A percentile compares a stretch with the other conserved stretches of the same genome.
Conservation (phyloP, 805 yeast species). For the Lachancea thermotolerans region DNA sequence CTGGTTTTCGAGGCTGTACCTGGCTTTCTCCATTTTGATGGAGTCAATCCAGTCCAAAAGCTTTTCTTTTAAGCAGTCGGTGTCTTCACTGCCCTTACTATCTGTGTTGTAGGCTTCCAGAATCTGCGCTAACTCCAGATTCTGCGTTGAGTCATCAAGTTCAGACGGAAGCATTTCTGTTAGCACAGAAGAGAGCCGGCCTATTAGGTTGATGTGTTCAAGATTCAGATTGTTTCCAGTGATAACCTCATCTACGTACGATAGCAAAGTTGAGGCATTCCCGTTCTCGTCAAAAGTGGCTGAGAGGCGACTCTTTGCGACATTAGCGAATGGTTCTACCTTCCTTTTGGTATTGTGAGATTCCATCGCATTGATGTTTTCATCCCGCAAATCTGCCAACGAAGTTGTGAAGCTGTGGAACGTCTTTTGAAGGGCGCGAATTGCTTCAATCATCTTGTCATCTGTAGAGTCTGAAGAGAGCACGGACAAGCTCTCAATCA, state of each 20-base stretch:
- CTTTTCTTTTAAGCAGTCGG: conserved; percentile 10
- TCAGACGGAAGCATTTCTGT: conserved; percentile 7
- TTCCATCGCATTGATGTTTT: conserved; percentile 5
- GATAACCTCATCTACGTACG: conserved; percentile 5
- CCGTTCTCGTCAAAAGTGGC: conserved; percentile 1
- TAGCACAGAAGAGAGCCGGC: conserved; percentile 24
- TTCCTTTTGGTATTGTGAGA: conserved; percentile 6
- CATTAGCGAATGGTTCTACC: conserved; percentile 7
- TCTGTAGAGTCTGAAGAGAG: conserved; percentile 14
- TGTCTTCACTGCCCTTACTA: conserved; percentile 11
- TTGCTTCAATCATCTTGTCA: conserved; percentile 9
- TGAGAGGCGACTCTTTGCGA: conserved; percentile 8
- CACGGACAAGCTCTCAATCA: conserved; percentile 12
- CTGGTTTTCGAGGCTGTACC: conserved; percentile 26
- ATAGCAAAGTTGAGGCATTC: conserved; percentile 4
- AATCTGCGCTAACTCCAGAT: conserved; percentile 7
- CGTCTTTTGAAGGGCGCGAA: conserved; percentile 12
- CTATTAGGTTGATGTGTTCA: conserved; percentile 22
- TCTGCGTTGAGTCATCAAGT: not conserved
- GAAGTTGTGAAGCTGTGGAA: conserved; percentile 7
- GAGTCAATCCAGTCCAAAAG: conserved; percentile 21
- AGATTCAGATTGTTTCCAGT: conserved; percentile 7
- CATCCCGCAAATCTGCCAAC: conserved; percentile 5
- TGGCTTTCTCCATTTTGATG: conserved; percentile 28
- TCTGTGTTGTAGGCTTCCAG: conserved; percentile 15